phyloP scores from a whole-genome alignment of 257 asterid genomes.

The Solanum ossicruentum region DNA sequence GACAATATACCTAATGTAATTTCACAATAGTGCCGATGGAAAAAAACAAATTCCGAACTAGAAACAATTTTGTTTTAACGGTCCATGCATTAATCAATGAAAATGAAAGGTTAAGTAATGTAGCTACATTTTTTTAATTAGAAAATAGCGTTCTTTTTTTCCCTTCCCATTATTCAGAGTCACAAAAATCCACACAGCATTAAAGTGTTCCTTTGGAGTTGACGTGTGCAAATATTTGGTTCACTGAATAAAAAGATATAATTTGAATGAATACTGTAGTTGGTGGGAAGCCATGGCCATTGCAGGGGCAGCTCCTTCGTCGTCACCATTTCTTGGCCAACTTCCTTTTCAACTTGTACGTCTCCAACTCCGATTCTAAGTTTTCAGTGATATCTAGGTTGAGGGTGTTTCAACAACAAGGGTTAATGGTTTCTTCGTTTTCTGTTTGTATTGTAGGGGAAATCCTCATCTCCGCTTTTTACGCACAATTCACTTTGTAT shows the following conservation, averaged over 20 bases:
- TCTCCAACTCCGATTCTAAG: not conserved
- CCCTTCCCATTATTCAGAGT: not conserved
- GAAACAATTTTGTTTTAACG: not conserved
- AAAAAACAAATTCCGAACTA: no score
- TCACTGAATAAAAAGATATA: not conserved
- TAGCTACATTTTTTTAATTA: no score
- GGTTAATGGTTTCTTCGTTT: not conserved
- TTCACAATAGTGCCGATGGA: no score
- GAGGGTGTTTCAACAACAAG: not conserved
- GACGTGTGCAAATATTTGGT: not conserved
- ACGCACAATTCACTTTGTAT: conserved; percentile 9
- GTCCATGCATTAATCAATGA: not conserved
- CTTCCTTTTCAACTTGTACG: conserved; percentile 27
- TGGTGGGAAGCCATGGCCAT: not conserved
- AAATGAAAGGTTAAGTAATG: no score
- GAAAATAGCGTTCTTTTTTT: not conserved
- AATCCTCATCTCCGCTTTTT: conserved; percentile 10
- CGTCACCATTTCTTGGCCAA: conserved; percentile 55
- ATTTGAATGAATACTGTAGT: not conserved
- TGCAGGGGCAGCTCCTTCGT: conserved; percentile 45
- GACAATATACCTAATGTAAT: no score
- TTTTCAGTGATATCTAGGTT: not conserved
- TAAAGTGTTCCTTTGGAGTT: not conserved
- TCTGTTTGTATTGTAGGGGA: conserved; percentile 28
- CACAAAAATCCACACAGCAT: not conserved